Percentiles rank a stretch among this genome's conserved stretches.
phyloP scores from a whole-genome alignment of 129 eudicot genomes.

The Flaveria trinervia region DNA sequence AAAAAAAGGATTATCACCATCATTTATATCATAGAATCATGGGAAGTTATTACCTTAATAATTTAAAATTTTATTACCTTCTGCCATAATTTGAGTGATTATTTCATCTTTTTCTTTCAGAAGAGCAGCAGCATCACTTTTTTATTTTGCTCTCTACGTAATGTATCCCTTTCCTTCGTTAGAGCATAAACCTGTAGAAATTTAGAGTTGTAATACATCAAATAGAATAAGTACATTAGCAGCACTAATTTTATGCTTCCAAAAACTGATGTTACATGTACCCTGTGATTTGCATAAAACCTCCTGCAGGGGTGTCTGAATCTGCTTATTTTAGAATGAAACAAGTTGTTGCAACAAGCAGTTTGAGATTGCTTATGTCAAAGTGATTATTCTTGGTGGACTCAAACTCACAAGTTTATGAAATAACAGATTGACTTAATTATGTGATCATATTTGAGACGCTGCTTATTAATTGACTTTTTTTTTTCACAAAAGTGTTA shows the following conservation, averaged over 20 bases:
- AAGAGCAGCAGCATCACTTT: conserved; percentile 97
- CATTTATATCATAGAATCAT: conserved; percentile 4
- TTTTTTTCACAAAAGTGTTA: not conserved
- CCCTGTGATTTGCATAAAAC: not conserved
- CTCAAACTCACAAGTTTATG: not conserved
- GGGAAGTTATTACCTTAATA: not conserved
- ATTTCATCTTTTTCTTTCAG: conserved; percentile 96
- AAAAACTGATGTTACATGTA: not conserved
- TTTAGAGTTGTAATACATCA: not conserved
- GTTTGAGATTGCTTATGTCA: not conserved
- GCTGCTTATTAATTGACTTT: not conserved
- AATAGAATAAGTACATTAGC: conserved; percentile 11
- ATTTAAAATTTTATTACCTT: conserved; percentile 51
- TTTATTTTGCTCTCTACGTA: conserved; percentile 89
- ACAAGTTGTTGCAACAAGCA: conserved; percentile 4
- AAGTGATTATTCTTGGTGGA: conserved; percentile 13
- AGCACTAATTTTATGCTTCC: conserved; percentile 10
- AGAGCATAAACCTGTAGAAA: conserved; percentile 84
- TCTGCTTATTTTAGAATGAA: conserved; percentile 7
- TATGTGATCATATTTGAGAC: not conserved
- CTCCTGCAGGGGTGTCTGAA: conserved; percentile 3
- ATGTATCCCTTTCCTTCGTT: conserved; percentile 87
- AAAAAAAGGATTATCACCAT: not conserved
- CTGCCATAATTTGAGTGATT: conserved; percentile 93
- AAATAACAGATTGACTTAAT: not conserved